Evolutionary conservation across 495 filamentous ascomycete species (phyloP).

Genomic region (Clohesyomyces aquaticus): DNA sequence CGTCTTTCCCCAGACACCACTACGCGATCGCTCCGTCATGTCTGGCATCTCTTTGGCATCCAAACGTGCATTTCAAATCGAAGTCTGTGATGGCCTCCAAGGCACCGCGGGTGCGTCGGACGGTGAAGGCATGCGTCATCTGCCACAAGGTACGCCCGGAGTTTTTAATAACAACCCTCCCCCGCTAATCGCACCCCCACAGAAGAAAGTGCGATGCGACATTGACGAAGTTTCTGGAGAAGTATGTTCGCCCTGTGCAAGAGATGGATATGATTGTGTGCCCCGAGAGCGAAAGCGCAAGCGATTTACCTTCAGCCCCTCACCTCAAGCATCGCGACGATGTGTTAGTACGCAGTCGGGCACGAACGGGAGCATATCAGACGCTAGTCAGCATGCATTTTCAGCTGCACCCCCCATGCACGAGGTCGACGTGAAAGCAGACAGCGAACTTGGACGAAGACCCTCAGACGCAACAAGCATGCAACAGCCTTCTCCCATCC

Average conservation of each 20-base stretch:
- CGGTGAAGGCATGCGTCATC: slow-evolving; percentile 39
- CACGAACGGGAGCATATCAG: slow-evolving; percentile 3
- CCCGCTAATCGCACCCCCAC: too few relatives aligned
- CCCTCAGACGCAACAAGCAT: slow-evolving; percentile 8
- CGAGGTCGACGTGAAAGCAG: slow-evolving; percentile 18
- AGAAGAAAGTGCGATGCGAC: slow-evolving; percentile 39
- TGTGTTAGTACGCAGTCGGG: slow-evolving; percentile 4
- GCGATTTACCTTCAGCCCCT: slow-evolving; percentile 32
- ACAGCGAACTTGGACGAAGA: slow-evolving; percentile 16
- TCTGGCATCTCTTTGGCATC: background rate
- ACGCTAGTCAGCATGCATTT: slow-evolving; percentile 3
- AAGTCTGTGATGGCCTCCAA: background rate
- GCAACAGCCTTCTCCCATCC: slow-evolving; percentile 16
- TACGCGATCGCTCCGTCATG: too few relatives aligned
- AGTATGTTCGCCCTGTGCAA: slow-evolving; percentile 29
- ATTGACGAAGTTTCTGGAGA: slow-evolving; percentile 30
- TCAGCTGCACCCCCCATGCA: slow-evolving; percentile 3
- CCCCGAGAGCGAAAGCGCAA: slow-evolving; percentile 38
- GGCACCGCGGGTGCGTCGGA: slow-evolving; percentile 25
- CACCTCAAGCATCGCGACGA: slow-evolving; percentile 26
- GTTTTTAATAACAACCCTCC: too few relatives aligned
- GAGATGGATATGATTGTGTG: slow-evolving; percentile 38
- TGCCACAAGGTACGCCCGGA: too few relatives aligned
- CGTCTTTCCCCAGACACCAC: too few relatives aligned
- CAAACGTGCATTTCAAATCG: too few relatives aligned